A percentile compares a stretch with the other conserved stretches of the same genome.
Evolutionary conservation across 2,329 filamentous ascomycete species (phyloP).

Genomic region (Paraphaeosphaeria minitans): DNA sequence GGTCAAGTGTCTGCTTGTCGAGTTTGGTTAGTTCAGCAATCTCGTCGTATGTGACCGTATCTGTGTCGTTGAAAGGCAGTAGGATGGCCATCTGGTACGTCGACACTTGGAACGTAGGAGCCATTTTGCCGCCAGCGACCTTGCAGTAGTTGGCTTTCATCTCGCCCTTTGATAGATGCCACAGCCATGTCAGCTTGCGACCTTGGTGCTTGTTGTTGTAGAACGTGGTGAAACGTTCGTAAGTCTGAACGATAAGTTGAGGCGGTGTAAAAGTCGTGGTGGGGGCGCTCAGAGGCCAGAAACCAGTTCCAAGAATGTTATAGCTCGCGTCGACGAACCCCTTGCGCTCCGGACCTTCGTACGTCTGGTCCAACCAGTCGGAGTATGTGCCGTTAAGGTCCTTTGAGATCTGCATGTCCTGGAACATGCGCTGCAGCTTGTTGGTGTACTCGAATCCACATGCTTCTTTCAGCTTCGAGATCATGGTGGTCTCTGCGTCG

Average conservation of each 20-base stretch:
- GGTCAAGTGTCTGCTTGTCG: conserved; percentile 81
- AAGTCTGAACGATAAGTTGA: conserved; percentile 80
- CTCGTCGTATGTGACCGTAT: conserved; percentile 84
- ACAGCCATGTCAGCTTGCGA: conserved; percentile 95
- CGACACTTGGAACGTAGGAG: conserved; percentile 96
- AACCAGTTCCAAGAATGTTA: conserved; percentile 91
- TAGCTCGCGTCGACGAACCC: conserved; percentile 82
- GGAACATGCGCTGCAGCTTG: conserved; percentile 99
- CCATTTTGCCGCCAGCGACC: conserved; percentile 67
- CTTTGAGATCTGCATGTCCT: conserved; percentile 98
- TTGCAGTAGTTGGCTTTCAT: conserved; percentile 93
- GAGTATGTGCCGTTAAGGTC: conserved; percentile 91
- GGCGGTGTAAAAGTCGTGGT: conserved; percentile 89
- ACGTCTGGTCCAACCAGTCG: conserved; percentile 71
- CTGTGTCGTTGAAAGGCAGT: conserved; percentile 90
- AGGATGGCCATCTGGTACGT: conserved; percentile 98
- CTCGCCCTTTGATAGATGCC: conserved; percentile 98
- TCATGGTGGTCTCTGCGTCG: conserved; percentile 99
- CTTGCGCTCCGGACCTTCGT: conserved; percentile 69
- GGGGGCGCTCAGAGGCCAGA: conserved; percentile 91
- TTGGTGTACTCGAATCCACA: conserved; percentile 99
- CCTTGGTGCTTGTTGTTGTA: conserved; percentile 97
- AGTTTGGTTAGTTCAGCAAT: conserved; percentile 82
- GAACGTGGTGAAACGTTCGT: conserved; percentile 86
- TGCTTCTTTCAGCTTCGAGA: conserved; percentile 97